Conservation (phyloP, 2,329 filamentous ascomycete genomes). For the Scedosporium apiospermum region DNA sequence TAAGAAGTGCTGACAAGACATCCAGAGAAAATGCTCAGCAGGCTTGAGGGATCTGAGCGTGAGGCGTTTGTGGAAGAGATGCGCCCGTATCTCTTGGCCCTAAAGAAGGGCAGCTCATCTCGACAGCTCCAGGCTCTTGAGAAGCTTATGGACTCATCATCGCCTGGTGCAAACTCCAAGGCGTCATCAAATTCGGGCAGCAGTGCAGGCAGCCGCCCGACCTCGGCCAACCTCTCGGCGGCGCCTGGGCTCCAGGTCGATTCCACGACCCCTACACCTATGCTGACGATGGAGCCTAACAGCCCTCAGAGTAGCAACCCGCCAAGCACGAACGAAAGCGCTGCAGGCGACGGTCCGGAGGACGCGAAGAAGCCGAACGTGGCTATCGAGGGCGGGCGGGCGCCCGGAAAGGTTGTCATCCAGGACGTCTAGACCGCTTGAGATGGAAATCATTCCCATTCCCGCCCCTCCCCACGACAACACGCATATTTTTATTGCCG, state of each 20-base stretch:
- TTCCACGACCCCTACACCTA: constrained; percentile 53
- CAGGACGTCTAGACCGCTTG: background rate
- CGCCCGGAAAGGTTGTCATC: background rate
- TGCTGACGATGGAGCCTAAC: constrained; percentile 58
- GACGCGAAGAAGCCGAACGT: constrained; percentile 16
- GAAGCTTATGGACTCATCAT: constrained; percentile 17
- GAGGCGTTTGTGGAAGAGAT: constrained; percentile 53
- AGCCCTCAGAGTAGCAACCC: constrained; percentile 59
- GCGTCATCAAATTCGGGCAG: constrained; percentile 7
- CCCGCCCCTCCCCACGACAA: background rate
- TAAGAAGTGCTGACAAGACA: background rate
- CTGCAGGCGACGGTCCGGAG: constrained; percentile 28
- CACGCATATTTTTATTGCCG: background rate
- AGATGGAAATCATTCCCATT: background rate
- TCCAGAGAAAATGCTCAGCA: constrained; percentile 69
- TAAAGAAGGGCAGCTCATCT: constrained; percentile 54
- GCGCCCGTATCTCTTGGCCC: constrained; percentile 46
- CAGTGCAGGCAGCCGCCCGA: constrained; percentile 17
- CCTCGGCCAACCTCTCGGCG: constrained; percentile 18
- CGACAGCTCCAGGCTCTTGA: constrained; percentile 44
- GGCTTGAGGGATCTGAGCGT: constrained; percentile 51
- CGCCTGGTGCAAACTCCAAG: constrained; percentile 15
- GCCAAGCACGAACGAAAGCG: constrained; percentile 53
- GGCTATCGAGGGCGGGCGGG: constrained; percentile 5
- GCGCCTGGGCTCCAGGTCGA: constrained; percentile 27